Evolutionary conservation across 2,329 filamentous ascomycete genomes (phyloP), one percentile per base, ranked within the genome.

Genomic region (Helminthosporium solani): DNA sequence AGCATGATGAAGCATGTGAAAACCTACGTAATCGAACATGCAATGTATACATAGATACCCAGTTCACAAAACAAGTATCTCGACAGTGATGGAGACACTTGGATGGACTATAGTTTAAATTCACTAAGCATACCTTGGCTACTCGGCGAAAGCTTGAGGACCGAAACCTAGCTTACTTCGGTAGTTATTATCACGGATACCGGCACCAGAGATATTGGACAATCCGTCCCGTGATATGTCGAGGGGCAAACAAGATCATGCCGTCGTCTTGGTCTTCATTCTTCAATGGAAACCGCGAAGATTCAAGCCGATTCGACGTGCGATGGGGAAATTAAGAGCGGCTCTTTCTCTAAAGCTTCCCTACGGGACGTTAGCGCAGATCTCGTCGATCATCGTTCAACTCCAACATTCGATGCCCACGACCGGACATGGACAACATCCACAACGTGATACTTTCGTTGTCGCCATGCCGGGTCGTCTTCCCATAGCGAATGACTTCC

Each of bases 401-500:
- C 23, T 42, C 50, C 45, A 50, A 35, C 49, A 49, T 43, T 34
- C 44, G 35, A 37, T 34, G 21, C 42, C 5, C 14, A n/a, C 14
- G 28, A 6, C 18, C 35, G 25, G 12, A 37, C 36, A 27, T 14
- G 9, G 5, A 37, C 46, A 47, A 25, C 47, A 55, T 54, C 49
- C 40, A 16, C 43, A 53, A 50, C 54, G 50, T 12, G 28, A 42
- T 40, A 43, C 36, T 46, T 20, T 42, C 34, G 12, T 44, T 31
- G 43, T 53, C 58, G 53, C 47, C 31, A 73, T 73, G 71, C 69
- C 70, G 38, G 67, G 72, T 42, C 72, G 73, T 44, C 64, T 77
- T 36, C 75, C 75, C 28, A 69, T 61, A 2, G 56, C 56, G 30
- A 56, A 53, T 14, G 75, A 78, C 60, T 77, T 78, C 41, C 63